Conservation (phyloP, 257 asterid genomes). For the Penstemon eatonii region DNA sequence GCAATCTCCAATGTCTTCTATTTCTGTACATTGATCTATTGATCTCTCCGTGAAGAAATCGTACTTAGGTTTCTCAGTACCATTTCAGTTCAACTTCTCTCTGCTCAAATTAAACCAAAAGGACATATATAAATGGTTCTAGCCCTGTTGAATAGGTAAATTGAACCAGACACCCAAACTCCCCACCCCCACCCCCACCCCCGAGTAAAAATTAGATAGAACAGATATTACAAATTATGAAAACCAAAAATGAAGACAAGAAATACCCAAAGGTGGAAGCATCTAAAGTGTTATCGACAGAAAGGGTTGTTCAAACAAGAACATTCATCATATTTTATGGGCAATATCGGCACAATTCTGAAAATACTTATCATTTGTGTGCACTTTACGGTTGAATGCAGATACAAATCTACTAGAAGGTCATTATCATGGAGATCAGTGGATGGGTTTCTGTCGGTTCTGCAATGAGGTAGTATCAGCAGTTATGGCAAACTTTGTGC, state of each 20-base stretch:
- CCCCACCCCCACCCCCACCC: background rate
- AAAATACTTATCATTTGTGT: slow-evolving; percentile 9
- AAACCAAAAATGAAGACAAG: background rate
- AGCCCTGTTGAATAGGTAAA: too few relatives aligned
- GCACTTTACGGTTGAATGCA: slow-evolving; percentile 32
- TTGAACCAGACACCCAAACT: background rate
- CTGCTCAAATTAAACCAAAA: too few relatives aligned
- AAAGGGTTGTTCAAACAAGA: background rate
- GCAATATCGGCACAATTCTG: background rate
- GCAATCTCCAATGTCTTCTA: slow-evolving; percentile 18
- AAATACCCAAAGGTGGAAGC: background rate
- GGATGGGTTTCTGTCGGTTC: slow-evolving; percentile 81
- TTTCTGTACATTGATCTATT: background rate
- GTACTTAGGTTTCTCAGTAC: too few relatives aligned
- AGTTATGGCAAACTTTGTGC: background rate
- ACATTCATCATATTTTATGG: background rate
- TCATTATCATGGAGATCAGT: slow-evolving; percentile 79
- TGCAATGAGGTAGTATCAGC: slow-evolving; percentile 63
- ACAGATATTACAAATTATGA: background rate
- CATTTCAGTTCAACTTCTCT: too few relatives aligned
- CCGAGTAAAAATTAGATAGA: background rate
- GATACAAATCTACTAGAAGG: slow-evolving; percentile 78
- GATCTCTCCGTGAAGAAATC: too few relatives aligned
- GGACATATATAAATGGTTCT: too few relatives aligned
- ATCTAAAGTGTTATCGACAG: background rate